Evolutionary conservation across 169 alveolate genomes (phyloP).

Genomic region (Plasmodium adleri): DNA sequence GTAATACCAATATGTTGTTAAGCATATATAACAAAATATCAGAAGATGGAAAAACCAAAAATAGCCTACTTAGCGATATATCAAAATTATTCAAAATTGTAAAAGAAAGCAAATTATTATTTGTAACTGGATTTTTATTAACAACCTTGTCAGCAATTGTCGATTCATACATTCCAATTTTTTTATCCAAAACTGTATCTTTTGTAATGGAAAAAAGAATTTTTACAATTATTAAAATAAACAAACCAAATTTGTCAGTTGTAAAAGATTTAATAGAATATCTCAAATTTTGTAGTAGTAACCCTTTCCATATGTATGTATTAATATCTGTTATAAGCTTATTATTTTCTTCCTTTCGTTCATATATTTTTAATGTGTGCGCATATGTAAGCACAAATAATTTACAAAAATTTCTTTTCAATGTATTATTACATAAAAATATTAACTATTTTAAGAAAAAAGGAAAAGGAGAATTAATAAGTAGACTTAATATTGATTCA

Average conservation of each 20-base stretch:
- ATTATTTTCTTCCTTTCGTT: constrained; percentile 40
- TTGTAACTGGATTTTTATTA: constrained; percentile 39
- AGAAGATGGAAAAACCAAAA: constrained; percentile 27
- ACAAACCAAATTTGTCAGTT: not conserved
- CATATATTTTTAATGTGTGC: constrained; percentile 61
- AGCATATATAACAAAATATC: constrained; percentile 22
- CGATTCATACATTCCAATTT: constrained; percentile 71
- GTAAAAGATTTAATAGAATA: constrained; percentile 13
- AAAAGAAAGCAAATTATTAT: constrained; percentile 34
- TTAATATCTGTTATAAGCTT: constrained; percentile 33
- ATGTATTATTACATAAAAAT: constrained; percentile 35
- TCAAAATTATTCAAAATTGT: constrained; percentile 43
- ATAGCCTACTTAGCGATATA: constrained; percentile 41
- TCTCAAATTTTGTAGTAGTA: not conserved
- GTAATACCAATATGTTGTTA: constrained; percentile 6
- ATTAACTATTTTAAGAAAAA: constrained; percentile 54
- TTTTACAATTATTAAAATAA: not conserved
- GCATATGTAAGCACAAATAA: constrained; percentile 66
- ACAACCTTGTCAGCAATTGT: constrained; percentile 56
- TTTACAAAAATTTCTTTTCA: constrained; percentile 49
- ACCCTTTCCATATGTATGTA: constrained; percentile 50
- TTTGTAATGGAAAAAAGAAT: constrained; percentile 24
- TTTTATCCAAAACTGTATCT: constrained; percentile 51
- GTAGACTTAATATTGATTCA: constrained; percentile 64
- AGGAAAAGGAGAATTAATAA: constrained; percentile 60